A percentile compares a stretch with the other conserved stretches of the same genome.
phyloP scores from a whole-genome alignment of 225 moss, liverwort and hornwort species.

The Rhytidiadelphus loreus region DNA sequence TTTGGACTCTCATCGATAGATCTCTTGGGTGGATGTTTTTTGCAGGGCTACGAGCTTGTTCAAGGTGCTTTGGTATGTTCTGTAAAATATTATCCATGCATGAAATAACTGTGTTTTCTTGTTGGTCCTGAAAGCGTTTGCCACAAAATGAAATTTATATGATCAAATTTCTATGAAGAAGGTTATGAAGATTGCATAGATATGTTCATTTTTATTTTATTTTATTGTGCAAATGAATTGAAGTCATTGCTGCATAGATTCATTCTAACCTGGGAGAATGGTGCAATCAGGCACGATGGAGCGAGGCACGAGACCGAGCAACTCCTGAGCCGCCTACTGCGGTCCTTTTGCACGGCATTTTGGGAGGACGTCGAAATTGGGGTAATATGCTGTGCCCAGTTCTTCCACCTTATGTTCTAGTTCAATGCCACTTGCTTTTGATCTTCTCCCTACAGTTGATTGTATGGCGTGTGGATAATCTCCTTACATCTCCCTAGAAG shows the following conservation, averaged over 20 bases:
- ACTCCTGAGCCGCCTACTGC: conserved; percentile 80
- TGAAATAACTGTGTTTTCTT: not conserved
- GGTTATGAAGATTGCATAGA: not conserved
- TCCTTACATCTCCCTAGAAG: not conserved
- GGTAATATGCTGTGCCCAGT: conserved; percentile 18
- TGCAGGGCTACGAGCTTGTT: conserved; percentile 56
- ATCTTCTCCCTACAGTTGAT: not conserved
- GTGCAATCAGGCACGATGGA: conserved; percentile 67
- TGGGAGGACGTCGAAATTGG: conserved; percentile 91
- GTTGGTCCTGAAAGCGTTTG: not conserved
- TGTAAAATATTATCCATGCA: not conserved
- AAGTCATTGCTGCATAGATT: not conserved
- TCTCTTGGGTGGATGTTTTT: not conserved
- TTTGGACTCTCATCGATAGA: not conserved
- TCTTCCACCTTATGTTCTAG: not conserved
- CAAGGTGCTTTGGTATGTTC: conserved; percentile 59
- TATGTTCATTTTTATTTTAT: not conserved
- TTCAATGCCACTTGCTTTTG: not conserved
- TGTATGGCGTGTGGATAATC: not conserved
- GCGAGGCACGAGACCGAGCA: conserved; percentile 58
- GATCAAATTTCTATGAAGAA: not conserved
- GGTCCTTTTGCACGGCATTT: conserved; percentile 80
- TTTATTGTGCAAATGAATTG: not conserved
- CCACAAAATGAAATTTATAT: not conserved
- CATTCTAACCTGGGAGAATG: not conserved